These are phyloP conservation scores for Hanseniaspora guilliermondii DNA, from an alignment of 805 yeast species.

Conservation along the genomic window DNA sequence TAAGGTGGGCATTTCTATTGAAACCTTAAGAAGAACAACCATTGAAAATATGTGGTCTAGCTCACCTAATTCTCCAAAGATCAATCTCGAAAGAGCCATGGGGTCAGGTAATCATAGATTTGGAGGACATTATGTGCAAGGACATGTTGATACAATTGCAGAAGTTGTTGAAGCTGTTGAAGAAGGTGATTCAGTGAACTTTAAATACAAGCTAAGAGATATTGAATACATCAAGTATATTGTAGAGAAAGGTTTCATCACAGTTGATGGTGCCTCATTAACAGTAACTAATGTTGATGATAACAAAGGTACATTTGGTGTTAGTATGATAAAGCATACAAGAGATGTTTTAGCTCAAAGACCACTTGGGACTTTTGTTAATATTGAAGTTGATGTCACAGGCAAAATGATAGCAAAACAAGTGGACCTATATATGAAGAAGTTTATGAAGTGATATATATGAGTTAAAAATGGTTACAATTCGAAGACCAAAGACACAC, in stretches of 20 bases:
- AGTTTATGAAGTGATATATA: constrained; percentile 35
- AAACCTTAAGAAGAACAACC: constrained; percentile 72
- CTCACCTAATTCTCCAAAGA: constrained; percentile 37
- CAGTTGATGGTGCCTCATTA: constrained; percentile 84
- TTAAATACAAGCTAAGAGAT: constrained; percentile 63
- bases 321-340: constrained; percentile 86
- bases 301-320: constrained; percentile 44
- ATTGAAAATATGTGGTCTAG: constrained; percentile 41
- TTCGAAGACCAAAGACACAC: constrained; percentile 68
- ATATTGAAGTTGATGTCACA: constrained; percentile 87
- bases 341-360: constrained; percentile 64
- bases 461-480: constrained; percentile 17
- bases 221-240: constrained; percentile 49
- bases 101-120: constrained; percentile 57
- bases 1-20: constrained; percentile 88
- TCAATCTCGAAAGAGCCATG: constrained; percentile 88
- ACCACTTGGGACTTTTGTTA: constrained; percentile 50
- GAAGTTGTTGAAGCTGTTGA: constrained; percentile 37
- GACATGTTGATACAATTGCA: constrained; percentile 90
- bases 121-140: constrained; percentile 97
- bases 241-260: constrained; percentile 89
- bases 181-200: constrained; percentile 69
- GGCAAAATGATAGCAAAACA: constrained; percentile 89
- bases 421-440: constrained; percentile 44
- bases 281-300: constrained; percentile 76